phyloP scores from a whole-genome alignment of 73 alveolate species.

The Paramecium caudatum region DNA sequence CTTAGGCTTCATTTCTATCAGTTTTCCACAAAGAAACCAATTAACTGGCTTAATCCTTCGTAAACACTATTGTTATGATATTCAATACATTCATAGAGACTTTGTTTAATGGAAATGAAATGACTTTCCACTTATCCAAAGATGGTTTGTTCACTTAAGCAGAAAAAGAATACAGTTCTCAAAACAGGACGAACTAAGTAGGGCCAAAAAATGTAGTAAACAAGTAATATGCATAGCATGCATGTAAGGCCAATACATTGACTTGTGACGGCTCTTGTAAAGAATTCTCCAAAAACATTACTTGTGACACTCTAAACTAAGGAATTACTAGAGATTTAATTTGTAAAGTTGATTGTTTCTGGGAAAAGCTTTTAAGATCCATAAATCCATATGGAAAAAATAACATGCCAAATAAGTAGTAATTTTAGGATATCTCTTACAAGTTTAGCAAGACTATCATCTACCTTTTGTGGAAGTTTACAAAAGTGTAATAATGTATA shows the following conservation, averaged over 20 bases:
- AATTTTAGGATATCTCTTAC: slow-evolving; percentile 28
- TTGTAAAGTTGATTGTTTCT: neutral
- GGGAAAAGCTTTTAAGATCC: slow-evolving; percentile 53
- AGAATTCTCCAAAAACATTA: slow-evolving; percentile 26
- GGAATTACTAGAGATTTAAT: neutral
- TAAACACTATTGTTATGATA: no score
- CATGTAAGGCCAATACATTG: slow-evolving; percentile 32
- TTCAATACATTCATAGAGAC: slow-evolving; percentile 26
- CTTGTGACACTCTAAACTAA: neutral
- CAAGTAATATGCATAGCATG: neutral
- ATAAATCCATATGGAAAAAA: slow-evolving; percentile 57
- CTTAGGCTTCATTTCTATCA: neutral
- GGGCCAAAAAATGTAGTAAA: neutral
- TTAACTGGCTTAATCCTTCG: neutral
- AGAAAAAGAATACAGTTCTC: neutral
- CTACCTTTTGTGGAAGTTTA: slow-evolving; percentile 26
- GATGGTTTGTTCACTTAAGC: slow-evolving; percentile 1
- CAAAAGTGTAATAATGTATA: slow-evolving; percentile 18
- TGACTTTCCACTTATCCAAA: slow-evolving; percentile 2
- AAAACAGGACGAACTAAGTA: neutral
- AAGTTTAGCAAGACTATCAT: slow-evolving; percentile 51
- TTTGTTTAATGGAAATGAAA: neutral
- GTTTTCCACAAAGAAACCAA: neutral
- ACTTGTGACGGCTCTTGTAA: slow-evolving; percentile 22
- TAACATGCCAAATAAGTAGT: slow-evolving; percentile 26